Percentiles rank a stretch among this genome's conserved stretches.
These are phyloP conservation scores for Ceratopteris richardii DNA, from an alignment of 75 land plant genomes.

Conservation along the genomic window DNA sequence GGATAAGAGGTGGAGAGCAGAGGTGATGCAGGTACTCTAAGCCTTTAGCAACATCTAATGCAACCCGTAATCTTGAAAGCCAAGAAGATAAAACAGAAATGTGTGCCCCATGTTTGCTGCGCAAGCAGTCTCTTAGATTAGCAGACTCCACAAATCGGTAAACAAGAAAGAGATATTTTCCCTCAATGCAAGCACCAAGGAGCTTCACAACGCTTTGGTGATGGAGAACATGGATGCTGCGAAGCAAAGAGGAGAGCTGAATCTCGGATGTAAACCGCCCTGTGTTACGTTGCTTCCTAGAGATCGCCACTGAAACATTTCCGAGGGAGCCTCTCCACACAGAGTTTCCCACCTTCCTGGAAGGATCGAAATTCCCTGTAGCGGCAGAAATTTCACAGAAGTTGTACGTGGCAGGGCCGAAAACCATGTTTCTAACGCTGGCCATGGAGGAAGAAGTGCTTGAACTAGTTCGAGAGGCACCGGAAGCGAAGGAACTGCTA, in stretches of 20 bases:
- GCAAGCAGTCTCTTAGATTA: conserved; percentile 21
- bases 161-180: conserved; percentile 22
- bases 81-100: conserved; percentile 20
- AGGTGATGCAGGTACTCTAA: conserved; percentile 37
- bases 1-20: conserved; percentile 20
- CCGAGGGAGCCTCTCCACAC: conserved; percentile 10
- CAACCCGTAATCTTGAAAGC: conserved; percentile 26
- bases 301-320: not conserved
- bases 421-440: conserved; percentile 3
- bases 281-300: not conserved
- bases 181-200: conserved; percentile 30
- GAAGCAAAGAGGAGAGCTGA: conserved; percentile 2
- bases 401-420: conserved; percentile 5
- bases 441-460: not conserved
- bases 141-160: conserved; percentile 26
- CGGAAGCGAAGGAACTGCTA: not conserved
- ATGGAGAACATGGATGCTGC: conserved; percentile 16
- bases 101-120: conserved; percentile 10
- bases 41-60: conserved; percentile 35
- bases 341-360: conserved; percentile 6
- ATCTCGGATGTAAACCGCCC: not conserved
- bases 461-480: not conserved
- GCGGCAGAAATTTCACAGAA: conserved; percentile 11
- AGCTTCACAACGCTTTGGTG: conserved; percentile 25
- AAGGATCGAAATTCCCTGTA: conserved; percentile 7